Evolutionary conservation across 1,284 basidiomycete species (phyloP).

Genomic region (Hymenochaete sp.): DNA sequence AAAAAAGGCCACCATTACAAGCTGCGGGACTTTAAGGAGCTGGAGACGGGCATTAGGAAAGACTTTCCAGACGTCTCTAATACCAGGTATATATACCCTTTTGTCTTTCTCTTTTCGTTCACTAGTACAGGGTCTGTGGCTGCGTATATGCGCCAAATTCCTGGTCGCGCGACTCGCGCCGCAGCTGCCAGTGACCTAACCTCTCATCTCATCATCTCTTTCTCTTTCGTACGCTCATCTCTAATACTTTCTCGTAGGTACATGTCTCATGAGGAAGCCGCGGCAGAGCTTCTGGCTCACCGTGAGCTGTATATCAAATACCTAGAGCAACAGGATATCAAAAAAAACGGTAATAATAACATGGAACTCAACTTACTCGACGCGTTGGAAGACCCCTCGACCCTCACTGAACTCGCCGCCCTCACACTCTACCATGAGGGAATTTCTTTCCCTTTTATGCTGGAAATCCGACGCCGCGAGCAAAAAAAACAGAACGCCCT

Average conservation of each 20-base stretch:
- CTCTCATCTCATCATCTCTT: no score
- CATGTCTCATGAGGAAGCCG: constrained; percentile 2
- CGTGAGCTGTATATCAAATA: neutral
- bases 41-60: neutral
- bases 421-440: constrained; percentile 14
- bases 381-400: constrained; percentile 11
- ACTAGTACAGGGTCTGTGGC: no score
- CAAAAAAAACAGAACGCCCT: constrained; percentile 8
- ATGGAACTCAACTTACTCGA: constrained; percentile 15
- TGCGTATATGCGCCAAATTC: no score
- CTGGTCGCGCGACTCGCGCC: no score
- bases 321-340: neutral
- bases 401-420: constrained; percentile 15
- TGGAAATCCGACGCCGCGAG: neutral
- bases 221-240: no score
- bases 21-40: neutral
- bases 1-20: constrained; percentile 24
- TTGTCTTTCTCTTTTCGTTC: constrained; percentile 11
- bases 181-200: no score
- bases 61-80: constrained; percentile 24
- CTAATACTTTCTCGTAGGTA: constrained; percentile 9
- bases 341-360: constrained; percentile 11
- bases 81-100: constrained; percentile 18
- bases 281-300: neutral
- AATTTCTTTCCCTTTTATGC: constrained; percentile 12